Evolutionary conservation across 768 basidiomycete species (phyloP), one percentile per base, ranked within the genome.

Genomic region (Kwoniella dendrophila): DNA sequence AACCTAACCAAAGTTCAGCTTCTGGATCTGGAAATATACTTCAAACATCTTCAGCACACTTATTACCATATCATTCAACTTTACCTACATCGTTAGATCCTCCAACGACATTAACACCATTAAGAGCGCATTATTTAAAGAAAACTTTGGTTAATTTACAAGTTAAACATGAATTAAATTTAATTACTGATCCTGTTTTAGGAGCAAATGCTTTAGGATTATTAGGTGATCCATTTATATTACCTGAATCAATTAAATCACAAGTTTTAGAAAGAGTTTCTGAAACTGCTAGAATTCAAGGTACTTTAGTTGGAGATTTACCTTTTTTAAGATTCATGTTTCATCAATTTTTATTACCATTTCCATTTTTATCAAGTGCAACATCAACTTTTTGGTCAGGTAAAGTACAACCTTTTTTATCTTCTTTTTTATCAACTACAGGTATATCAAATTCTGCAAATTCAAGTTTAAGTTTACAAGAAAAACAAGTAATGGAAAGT

Each of bases 111-210:
- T 85, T 97, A 50, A 90, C 92, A 0, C 90, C 95, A 12, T 81
- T 94, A 49, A 88, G 94, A 43, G 92, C 94, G 3, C 96, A 99
- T 76, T 99, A 99, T 80, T 90, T 99, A 78, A 99, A 98, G 83
- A 98, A 98, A 80, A 85, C 90, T 18, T 87, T 99, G 58, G 84
- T 97, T 44, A 86, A 89, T 68, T 87, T 97, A 53, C 88, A 97
- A 78, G 87, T 97, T 70, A 80, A 82, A 70, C 81, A 80, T n/a
- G 96, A 99, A 79, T 84, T 98, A 63, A 82, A 86, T 62, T 81
- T 81, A 22, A 83, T 92, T 67, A 85, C 78, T 55, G 73, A 79
- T 30, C 80, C 82, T 0, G 64, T 74, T 10, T 67, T 80, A 18
- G 77, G 76, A 12, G 73, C 70, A 8, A 73, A 75, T 32, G 72